Base-by-base conservation (phyloP, 1,284 basidiomycete genomes). In the Entoloma clypeatum region DNA sequence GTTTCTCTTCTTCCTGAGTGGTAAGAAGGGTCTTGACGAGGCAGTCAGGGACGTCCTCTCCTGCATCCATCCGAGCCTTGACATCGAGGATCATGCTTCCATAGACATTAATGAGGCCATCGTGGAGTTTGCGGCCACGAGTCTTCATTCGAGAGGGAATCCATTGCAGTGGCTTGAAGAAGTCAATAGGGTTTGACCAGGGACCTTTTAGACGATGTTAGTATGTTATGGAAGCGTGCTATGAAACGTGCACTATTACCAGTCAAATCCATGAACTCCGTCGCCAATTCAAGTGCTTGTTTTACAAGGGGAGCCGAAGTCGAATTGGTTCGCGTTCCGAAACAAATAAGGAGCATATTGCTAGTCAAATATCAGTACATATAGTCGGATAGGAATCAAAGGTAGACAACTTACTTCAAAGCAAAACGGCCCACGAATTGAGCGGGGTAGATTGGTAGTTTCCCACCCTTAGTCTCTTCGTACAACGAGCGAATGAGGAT, bases 101-200 rank as follows among this genome's bases (percentile, higher is more conserved):
- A 39, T 64, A 63, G 1, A 60, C 56, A 2, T 52, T 52, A 16
- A 70, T 50, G 9, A 70, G 53, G 39, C 57, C 61, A 5, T 56
- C 43, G 41, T 67, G 63, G 5, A 72, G 59, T 24, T 56, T 60
- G 8, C 54, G 49, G 0, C 57, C 67, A 13, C 67, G 57, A 2
- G 56, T 41, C 2, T 55, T 49, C 46, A 58, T 65, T 0, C 30
- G 35, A n/a, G 60, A 60, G 1, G 65, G 65, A 27, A 71, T 48
- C 50, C 55, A 58, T 47, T 69, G 67, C 5, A 71, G 52, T 3
- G 59, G 53, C 19, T 57, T 50, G 14, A 68, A 48, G 44, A 72
- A 72, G 44, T 72, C 68, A 31, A 68, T 57, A 3, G 56, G 37
- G 38, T 72, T 72, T 10, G 67, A 63, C 53, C 58, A 58, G 3